Percentiles rank a stretch among this genome's conserved stretches.
phyloP scores from a whole-genome alignment of 2,329 filamentous ascomycete genomes.

The Colletotrichum simmondsii region DNA sequence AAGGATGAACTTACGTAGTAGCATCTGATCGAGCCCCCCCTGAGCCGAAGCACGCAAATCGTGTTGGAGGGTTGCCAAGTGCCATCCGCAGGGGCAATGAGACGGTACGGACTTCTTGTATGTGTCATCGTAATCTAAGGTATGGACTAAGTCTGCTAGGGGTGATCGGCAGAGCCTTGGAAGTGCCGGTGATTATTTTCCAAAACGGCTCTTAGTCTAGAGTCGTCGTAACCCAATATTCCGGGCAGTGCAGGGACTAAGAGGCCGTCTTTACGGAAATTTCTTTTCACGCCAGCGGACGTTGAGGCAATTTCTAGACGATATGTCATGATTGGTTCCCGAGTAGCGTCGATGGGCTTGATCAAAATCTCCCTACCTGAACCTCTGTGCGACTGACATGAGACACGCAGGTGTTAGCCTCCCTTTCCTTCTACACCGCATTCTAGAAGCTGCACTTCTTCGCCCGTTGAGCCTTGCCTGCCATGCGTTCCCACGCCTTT shows the following conservation, averaged over 20 bases:
- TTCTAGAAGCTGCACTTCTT: constrained; percentile 13
- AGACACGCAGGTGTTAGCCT: constrained; percentile 18
- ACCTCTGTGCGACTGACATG: neutral
- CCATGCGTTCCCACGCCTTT: constrained; percentile 20
- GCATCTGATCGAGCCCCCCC: neutral
- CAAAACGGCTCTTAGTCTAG: constrained; percentile 5
- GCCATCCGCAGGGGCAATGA: neutral
- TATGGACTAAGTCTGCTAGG: neutral
- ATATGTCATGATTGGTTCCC: neutral
- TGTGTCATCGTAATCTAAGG: neutral
- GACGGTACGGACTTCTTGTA: neutral
- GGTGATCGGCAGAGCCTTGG: neutral
- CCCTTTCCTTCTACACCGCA: neutral
- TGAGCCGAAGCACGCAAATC: neutral
- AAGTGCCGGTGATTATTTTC: neutral
- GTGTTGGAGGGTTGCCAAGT: neutral
- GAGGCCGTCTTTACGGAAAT: neutral
- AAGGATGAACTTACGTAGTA: neutral
- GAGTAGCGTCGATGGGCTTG: neutral
- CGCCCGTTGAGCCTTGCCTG: constrained; percentile 11
- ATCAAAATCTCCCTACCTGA: neutral
- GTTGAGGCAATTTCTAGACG: constrained; percentile 8
- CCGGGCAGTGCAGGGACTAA: neutral
- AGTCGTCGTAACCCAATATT: neutral
- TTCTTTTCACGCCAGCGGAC: neutral